Conservation (phyloP, 805 yeast genomes). For the Cyberlindnera euphorbiae region DNA sequence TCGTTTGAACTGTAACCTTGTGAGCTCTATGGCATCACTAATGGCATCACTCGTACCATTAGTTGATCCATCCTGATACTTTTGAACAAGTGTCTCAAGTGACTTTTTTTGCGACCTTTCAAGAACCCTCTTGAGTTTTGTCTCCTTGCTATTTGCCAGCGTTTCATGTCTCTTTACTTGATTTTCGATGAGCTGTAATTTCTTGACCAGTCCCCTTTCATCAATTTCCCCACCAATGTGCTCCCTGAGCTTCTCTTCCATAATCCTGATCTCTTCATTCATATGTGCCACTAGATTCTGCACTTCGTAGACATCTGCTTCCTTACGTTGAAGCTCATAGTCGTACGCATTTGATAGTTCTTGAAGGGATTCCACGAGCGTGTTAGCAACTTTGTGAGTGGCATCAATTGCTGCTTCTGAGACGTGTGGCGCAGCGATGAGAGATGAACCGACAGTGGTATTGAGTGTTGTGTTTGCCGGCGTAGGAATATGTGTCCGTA, state of each 20-base stretch:
- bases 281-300: slow-evolving; percentile 37
- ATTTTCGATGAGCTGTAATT: slow-evolving; percentile 10
- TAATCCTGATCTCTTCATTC: slow-evolving; percentile 36
- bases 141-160: slow-evolving; percentile 23
- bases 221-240: slow-evolving; percentile 16
- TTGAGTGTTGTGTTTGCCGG: slow-evolving; percentile 3
- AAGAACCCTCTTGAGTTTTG: slow-evolving; percentile 21
- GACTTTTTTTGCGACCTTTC: slow-evolving; percentile 28
- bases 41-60: slow-evolving; percentile 14
- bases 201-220: slow-evolving; percentile 11
- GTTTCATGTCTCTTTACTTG: slow-evolving; percentile 20
- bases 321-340: slow-evolving; percentile 48
- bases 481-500: slow-evolving; percentile 9
- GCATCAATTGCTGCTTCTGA: slow-evolving; percentile 53
- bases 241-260: slow-evolving; percentile 24
- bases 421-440: slow-evolving; percentile 34
- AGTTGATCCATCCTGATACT: slow-evolving; percentile 1
- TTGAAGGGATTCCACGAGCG: slow-evolving; percentile 45
- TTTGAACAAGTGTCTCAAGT: slow-evolving; percentile 9
- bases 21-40: slow-evolving; percentile 28
- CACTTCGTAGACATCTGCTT: slow-evolving; percentile 47
- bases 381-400: slow-evolving; percentile 44
- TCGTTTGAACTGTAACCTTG: slow-evolving; percentile 40
- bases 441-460: slow-evolving; percentile 5
- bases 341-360: slow-evolving; percentile 50